Base-by-base conservation (phyloP, 2,329 filamentous ascomycete genomes). In the Exophiala sp. region DNA sequence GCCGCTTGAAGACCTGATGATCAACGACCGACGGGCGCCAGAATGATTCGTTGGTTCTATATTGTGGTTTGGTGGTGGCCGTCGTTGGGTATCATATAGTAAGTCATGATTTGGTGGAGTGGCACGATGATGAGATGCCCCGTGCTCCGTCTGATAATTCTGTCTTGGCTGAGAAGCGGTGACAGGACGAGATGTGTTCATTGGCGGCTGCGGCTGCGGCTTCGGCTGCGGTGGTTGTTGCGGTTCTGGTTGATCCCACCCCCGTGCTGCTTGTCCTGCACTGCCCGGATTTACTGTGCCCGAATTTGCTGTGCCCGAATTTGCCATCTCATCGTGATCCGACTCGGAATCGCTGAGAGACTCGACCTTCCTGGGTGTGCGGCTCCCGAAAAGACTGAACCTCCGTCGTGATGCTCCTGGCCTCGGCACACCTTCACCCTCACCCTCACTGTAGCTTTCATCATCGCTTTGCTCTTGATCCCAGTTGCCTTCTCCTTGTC, bases 401-500 rank as follows among this genome's bases (percentile, higher is more conserved):
- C 52, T 46, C 39, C 53, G 52, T 16, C 53, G 51, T 21, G 56
- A 52, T 34, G 41, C n/a, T n/a, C 40, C 34, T 42, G 32, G 32
- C 44, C 44, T 48, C 13, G 23, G 32, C 10, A 48, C 45, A 14
- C 55, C 55, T 22, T 57, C 55, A 43, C 42, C 50, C 19, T 57
- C 55, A 43, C 42, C 50, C 13, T 50, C 56, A 14, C 35, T 52
- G 23, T 59, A 53, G 22, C 54, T 58, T 14, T 62, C 61, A 1
- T 59, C 59, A 13, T 61, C 50, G 24, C 62, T 64, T 24, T 57
- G 35, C 39, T 53, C 57, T 38, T 60, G 56, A 41, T 58, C 59
- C 61, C 59, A 63, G 18, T 62, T 59, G 13, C 59, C 62, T 18
- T 58, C 49, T 41, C 55, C 58, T 43, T 63, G 58, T 13, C 46